Conservation (phyloP, 352 stramenopile genomes). For the Proteromonas lacertae region DNA sequence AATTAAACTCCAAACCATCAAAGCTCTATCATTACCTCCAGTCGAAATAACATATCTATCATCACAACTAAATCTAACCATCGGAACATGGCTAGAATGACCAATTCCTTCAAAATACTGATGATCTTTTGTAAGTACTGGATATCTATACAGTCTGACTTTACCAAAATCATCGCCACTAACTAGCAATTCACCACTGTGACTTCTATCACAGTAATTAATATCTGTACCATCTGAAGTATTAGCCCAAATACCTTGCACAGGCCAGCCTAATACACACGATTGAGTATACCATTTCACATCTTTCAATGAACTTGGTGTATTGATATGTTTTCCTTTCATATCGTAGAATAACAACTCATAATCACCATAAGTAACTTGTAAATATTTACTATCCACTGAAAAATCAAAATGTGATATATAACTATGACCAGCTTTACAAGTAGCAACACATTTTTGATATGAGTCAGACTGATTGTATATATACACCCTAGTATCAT, state of each 20-base stretch:
- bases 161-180: slow-evolving; percentile 39
- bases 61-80: slow-evolving; percentile 24
- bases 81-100: slow-evolving; percentile 37
- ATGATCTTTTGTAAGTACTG: too few relatives aligned
- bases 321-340: slow-evolving; percentile 10
- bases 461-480: slow-evolving; percentile 31
- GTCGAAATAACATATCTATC: slow-evolving; percentile 26
- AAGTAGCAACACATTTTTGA: slow-evolving; percentile 6
- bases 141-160: slow-evolving; percentile 46
- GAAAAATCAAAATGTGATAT: slow-evolving; percentile 43
- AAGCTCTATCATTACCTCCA: slow-evolving; percentile 28
- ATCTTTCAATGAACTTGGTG: slow-evolving; percentile 25
- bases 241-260: slow-evolving; percentile 34
- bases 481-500: slow-evolving; percentile 47
- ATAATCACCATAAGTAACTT: slow-evolving; percentile 28
- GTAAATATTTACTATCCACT: slow-evolving; percentile 25
- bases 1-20: slow-evolving; percentile 58
- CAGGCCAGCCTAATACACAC: slow-evolving; percentile 34
- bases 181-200: slow-evolving; percentile 18
- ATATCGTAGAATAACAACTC: slow-evolving; percentile 30
- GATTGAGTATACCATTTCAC: slow-evolving; percentile 41
- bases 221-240: slow-evolving; percentile 2
- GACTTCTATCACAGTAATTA: background rate
- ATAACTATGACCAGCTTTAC: slow-evolving; percentile 8
- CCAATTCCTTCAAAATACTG: slow-evolving; percentile 20